Evolutionary conservation across 805 yeast species (phyloP), one percentile per base, ranked within the genome.

Genomic region (Yarrowia phangngaensis): DNA sequence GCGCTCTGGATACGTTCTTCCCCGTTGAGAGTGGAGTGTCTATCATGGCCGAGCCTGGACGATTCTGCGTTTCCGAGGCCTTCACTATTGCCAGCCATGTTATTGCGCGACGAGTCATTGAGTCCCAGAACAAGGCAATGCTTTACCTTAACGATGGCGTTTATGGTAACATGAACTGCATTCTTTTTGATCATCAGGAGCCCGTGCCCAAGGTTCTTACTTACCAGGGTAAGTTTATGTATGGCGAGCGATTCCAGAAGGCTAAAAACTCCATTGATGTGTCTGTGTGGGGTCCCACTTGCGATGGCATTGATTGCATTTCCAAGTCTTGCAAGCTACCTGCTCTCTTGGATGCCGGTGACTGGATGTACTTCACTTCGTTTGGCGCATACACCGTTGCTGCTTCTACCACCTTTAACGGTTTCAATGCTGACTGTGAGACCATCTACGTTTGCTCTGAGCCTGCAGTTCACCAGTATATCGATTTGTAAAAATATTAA

Each of bases 231-330:
- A 61, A 70, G 34, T 76, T 72, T 61, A 65, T 65, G 53, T 74
- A 72, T 56, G 53, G 51, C 11, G 55, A 48, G 17, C 26, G 22
- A n/a, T 46, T 49, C n/a, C 46, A 46, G 20, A 50, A 23, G 20
- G 51, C 36, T 41, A 33, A 52, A 36, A 17, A 27, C 5, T 22
- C 35, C 14, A 43, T 50, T 43, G 55, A 49, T 19, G 56, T 60
- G 52, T 84, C 95, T 3, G 74, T 92, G 53, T 90, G 98, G 98
- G 98, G 98, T 5, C 98, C 97, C 34, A 90, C 97, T 14, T 90
- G 98, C 69, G 98, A 90, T 67, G 97, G 97, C 3, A 72, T 90
- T 54, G 98, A 90, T 65, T 83, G 95, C 64, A 78, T 90, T 51
- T 64, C 83, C 14, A 64, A 70, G 36, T 70, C 69, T 27, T 69